Conservation (phyloP, 169 alveolate species). For the Perkinsus marinus region DNA sequence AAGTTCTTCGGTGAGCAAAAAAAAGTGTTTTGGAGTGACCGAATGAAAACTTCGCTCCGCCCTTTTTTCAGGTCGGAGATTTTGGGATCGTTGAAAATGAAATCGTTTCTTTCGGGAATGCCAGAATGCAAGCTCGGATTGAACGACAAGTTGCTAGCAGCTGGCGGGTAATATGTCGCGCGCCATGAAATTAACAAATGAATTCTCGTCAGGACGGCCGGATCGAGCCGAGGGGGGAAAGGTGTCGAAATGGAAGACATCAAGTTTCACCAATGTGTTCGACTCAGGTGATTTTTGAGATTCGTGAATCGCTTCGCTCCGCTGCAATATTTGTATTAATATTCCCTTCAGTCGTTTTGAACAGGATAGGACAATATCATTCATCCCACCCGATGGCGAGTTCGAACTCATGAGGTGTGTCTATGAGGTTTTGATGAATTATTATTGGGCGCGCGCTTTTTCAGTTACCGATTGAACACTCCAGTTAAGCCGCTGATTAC, state of each 20-base stretch:
- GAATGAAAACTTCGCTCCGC: conserved; percentile 43
- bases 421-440: too few species aligned
- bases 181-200: background rate
- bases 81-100: conserved; percentile 87
- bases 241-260: conserved; percentile 97
- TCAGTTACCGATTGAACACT: conserved; percentile 84
- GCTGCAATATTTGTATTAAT: background rate
- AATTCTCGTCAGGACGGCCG: conserved; percentile 36
- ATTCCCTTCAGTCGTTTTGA: conserved; percentile 74
- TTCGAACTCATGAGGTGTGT: conserved; percentile 80
- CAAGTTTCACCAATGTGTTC: conserved; percentile 94
- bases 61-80: conserved; percentile 89
- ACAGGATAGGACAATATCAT: conserved; percentile 88
- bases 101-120: conserved; percentile 93
- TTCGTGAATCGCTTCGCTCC: background rate
- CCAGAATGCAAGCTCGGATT: conserved; percentile 95
- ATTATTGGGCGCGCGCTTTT: too few species aligned
- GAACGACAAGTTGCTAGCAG: conserved; percentile 80
- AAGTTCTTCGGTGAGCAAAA: background rate
- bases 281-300: conserved; percentile 47
- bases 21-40: background rate
- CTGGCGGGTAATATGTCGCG: conserved; percentile 18
- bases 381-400: conserved; percentile 99
- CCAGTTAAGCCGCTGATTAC: conserved; percentile 88
- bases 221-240: conserved; percentile 44